Conservation (phyloP, 106 monocot genomes). For the Acorus calamus region DNA sequence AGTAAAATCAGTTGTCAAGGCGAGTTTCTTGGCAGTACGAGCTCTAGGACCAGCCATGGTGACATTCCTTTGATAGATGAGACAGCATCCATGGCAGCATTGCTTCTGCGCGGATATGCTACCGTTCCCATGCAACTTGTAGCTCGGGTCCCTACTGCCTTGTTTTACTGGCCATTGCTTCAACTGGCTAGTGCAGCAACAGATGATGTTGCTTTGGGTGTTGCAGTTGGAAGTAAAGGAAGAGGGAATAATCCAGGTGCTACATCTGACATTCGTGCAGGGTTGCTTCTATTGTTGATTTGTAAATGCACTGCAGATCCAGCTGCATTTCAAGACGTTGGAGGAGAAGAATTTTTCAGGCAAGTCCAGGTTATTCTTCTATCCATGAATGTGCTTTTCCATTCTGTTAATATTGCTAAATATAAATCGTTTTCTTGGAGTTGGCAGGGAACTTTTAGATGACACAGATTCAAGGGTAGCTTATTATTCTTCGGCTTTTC, state of each 20-base stretch:
- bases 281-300: constrained; percentile 74
- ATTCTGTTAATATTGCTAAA: too few relatives aligned
- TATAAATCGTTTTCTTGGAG: too few relatives aligned
- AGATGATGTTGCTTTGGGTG: constrained; percentile 89
- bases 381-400: not conserved
- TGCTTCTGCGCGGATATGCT: constrained; percentile 72
- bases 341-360: constrained; percentile 98
- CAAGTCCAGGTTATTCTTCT: constrained; percentile 4
- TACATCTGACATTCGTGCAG: constrained; percentile 91
- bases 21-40: constrained; percentile 12
- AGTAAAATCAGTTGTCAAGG: constrained; percentile 14
- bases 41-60: constrained; percentile 1
- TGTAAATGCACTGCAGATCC: constrained; percentile 87
- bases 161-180: constrained; percentile 89
- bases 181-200: constrained; percentile 96
- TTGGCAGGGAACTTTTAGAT: constrained; percentile 79
- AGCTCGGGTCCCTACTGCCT: constrained; percentile 62
- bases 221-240: constrained; percentile 93
- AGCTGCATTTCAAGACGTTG: constrained; percentile 72
- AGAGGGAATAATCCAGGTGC: constrained; percentile 82
- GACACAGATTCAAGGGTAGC: constrained; percentile 96
- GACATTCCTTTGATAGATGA: constrained; percentile 7
- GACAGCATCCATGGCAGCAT: constrained; percentile 76
- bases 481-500: constrained; percentile 93
- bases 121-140: constrained; percentile 83